These are phyloP conservation scores for Albizia julibrissin DNA, from an alignment of 306 rosid species.

Conservation along the genomic window DNA sequence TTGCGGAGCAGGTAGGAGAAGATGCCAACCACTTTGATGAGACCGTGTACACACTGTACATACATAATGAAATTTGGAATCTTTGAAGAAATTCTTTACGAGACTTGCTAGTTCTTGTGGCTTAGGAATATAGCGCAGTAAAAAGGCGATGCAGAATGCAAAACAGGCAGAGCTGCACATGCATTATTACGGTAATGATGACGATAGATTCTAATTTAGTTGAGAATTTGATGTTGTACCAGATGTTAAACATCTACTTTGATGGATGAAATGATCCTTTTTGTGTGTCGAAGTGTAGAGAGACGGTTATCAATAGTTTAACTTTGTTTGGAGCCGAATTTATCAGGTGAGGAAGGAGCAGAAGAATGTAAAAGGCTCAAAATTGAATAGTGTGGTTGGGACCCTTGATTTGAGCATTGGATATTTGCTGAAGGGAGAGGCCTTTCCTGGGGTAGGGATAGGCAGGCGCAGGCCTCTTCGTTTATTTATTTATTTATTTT, in stretches of 20 bases:
- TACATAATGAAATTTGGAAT: neutral
- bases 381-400: constrained; percentile 64
- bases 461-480: neutral
- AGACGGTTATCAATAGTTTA: neutral
- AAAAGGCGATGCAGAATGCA: constrained; percentile 51
- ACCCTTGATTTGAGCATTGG: constrained; percentile 73
- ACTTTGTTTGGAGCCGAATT: constrained; percentile 36
- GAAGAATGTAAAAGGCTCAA: constrained; percentile 47
- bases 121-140: constrained; percentile 66
- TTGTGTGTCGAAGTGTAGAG: neutral
- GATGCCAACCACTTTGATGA: constrained; percentile 6
- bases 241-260: neutral
- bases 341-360: constrained; percentile 63
- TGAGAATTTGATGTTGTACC: neutral
- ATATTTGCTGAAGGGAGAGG: constrained; percentile 64
- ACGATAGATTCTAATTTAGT: neutral
- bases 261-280: neutral
- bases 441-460: constrained; percentile 67
- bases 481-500: too few relatives aligned
- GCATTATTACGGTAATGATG: constrained; percentile 61
- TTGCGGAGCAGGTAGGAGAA: constrained; percentile 66
- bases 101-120: constrained; percentile 23
- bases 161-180: constrained; percentile 42
- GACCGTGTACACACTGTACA: neutral
- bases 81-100: constrained; percentile 24